Evolutionary conservation across 805 yeast genomes (phyloP), one percentile per base, ranked within the genome.

Genomic region (Novakomyces olei): DNA sequence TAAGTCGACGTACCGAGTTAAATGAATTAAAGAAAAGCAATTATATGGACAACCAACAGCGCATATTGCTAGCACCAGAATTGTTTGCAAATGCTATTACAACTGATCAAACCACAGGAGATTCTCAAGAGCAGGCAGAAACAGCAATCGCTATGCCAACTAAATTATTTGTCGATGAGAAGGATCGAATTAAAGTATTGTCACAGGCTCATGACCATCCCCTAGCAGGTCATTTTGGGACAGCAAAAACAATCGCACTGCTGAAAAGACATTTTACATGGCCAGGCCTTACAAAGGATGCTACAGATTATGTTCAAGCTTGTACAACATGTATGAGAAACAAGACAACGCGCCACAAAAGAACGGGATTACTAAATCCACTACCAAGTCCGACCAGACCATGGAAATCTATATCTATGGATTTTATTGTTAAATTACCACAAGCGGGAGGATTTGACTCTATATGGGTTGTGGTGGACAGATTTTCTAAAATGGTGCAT

Each of bases 381-480:
- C 29, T 40, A 4, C 32, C 26, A 4, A 36, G 40, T 27, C 44
- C 39, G 6, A 26, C 35, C 6, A 10, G 15, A 8, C 34, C 38
- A 6, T 35, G 41, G 39, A 15, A 8, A 10, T 14, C 26, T 6
- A 14, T 38, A 16, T 26, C 38, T 6, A 33, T 42, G 40, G 46
- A 42, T 27, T 36, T 44, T 28, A 24, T 44, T 2, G 25, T 36
- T 10, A 42, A 36, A 4, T 19, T 43, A 15, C 30, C 30, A 4
- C 41, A 41, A 1, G 12, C 23, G 5, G 19, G 29, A 5, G 39
- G 40, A 4, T 27, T 16, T 16, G 34, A 44, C 26, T 12, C 30
- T 5, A 33, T 44, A 9, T n/a, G 38, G 3, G 44, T 41, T 3
- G 39, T 44, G 6, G 43, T 42, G 2, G 41, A 42, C 34, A 18